A percentile compares a stretch with the other conserved stretches of the same genome.
Evolutionary conservation across 164 flowering plant species (phyloP).

Genomic region (Chimonanthus salicifolius): DNA sequence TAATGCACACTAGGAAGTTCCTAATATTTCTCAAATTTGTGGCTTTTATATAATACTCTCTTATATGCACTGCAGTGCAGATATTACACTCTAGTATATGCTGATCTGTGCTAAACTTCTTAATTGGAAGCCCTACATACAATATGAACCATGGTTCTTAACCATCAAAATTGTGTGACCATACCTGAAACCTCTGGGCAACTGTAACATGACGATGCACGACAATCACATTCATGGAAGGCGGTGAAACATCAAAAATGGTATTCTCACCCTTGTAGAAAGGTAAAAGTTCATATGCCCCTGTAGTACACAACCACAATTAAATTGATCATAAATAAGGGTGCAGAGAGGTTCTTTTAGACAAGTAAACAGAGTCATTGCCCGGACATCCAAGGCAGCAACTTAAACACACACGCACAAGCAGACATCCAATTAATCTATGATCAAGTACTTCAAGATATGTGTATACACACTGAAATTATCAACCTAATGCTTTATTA

Average conservation of each 20-base stretch:
- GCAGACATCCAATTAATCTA: too few relatives aligned
- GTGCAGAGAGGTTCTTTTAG: not conserved
- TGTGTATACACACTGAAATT: too few relatives aligned
- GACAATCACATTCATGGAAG: slow-evolving; percentile 52
- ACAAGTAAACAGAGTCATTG: slow-evolving; percentile 1
- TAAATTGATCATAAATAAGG: slow-evolving; percentile 6
- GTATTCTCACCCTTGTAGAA: slow-evolving; percentile 97
- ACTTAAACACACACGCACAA: too few relatives aligned
- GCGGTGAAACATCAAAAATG: slow-evolving; percentile 93
- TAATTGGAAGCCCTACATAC: not conserved
- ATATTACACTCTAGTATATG: too few relatives aligned
- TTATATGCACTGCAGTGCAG: too few relatives aligned
- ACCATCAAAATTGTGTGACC: not conserved
- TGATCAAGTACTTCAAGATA: too few relatives aligned
- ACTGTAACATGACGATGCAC: slow-evolving; percentile 67
- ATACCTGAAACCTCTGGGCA: slow-evolving; percentile 81
- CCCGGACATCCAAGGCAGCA: not conserved
- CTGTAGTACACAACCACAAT: slow-evolving; percentile 35
- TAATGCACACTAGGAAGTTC: too few relatives aligned
- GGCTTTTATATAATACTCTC: too few relatives aligned
- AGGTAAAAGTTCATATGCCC: slow-evolving; percentile 78
- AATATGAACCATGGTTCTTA: not conserved
- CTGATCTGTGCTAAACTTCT: too few relatives aligned
- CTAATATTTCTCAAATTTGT: too few relatives aligned
- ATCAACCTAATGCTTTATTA: too few relatives aligned